Base-by-base conservation (phyloP, 2,329 filamentous ascomycete species). In the Huntiella omanensis region DNA sequence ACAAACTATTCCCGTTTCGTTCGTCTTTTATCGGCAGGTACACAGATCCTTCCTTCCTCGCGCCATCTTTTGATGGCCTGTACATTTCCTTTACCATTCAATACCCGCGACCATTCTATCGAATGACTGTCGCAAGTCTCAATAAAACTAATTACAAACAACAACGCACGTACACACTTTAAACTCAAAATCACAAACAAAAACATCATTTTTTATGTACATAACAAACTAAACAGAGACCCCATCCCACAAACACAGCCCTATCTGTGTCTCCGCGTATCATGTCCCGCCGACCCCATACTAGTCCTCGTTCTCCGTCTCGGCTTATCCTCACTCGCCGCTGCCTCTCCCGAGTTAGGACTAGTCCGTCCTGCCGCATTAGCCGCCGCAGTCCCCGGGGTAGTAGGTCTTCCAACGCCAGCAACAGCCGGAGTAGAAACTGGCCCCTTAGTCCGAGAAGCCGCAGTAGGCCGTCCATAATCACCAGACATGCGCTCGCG, bases 191-290 rank as follows among this genome's bases (percentile, higher is more conserved):
- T 45, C 34, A 22, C 15, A 39, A 12, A 28, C 12, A 13, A 15
- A 16, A 16, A 35, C 33, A 12, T 13, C 38, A 15, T n/a, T 19
- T 19, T 19, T 19, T 19, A 19, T 19, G 17, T 19, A 19, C 17
- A 19, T 19, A 19, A 19, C 17, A 19, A 37, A 17, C 42, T 19
- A 22, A 7, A 36, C 16, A 45, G 15, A 40, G n/a, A 41, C 32
- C 16, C 22, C 38, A 11, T 34, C 17, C 40, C n/a, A 17, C 36
- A 7, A 10, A 8, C 22, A 36, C 36, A 46, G 36, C 40, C 46
- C 47, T 49, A 49, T n/a, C 47, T 43, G 40, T 49, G 47, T 17
- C 47, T 43, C 39, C 47, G 38, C 6, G 47, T 42, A 32, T 49
- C 47, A 38, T 46, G 47, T 32, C 28, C 38, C 13, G 10, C 16